Conservation (phyloP, 176 grass and related monocot species). For the Oryza punctata region DNA sequence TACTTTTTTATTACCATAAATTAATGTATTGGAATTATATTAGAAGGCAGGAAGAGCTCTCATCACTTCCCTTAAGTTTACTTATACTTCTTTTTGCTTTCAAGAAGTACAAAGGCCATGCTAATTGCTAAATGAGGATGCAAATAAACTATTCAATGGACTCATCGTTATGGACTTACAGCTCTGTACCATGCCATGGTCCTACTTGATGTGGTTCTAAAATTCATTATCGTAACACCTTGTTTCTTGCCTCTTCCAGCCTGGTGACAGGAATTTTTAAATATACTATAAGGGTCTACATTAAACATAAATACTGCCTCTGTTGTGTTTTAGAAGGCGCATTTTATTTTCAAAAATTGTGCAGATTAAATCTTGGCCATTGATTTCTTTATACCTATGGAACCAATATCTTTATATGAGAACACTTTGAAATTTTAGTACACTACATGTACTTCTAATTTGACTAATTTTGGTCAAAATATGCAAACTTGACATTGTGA, state of each 20-base stretch:
- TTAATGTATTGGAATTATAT: constrained; percentile 8
- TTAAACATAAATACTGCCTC: constrained; percentile 3
- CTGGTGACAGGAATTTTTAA: neutral
- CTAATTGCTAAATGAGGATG: neutral
- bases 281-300: constrained; percentile 9
- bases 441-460: neutral
- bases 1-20: neutral
- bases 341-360: neutral
- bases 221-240: neutral
- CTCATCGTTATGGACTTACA: neutral
- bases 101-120: neutral
- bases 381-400: neutral
- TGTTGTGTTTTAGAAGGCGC: neutral
- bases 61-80: neutral
- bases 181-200: neutral
- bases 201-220: constrained; percentile 18
- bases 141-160: neutral
- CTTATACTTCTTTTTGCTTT: constrained; percentile 5
- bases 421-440: neutral
- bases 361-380: neutral
- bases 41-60: neutral
- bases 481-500: neutral
- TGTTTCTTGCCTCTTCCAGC: constrained; percentile 5
- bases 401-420: neutral
- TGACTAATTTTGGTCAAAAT: neutral